Conservation (phyloP, 176 grass and related monocot species). For the Melocanna baccifera region DNA sequence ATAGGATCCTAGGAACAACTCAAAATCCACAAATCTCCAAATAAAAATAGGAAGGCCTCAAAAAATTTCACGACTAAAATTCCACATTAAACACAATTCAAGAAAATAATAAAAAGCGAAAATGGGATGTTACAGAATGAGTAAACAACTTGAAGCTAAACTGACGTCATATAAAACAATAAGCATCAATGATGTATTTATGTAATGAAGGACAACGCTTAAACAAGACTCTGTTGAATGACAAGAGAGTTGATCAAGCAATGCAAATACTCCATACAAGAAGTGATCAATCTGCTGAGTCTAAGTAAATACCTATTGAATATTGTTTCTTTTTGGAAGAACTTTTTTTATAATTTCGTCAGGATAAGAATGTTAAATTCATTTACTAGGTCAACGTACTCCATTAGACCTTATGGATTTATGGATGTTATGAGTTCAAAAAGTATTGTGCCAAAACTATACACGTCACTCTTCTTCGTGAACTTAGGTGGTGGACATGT, state of each 20-base stretch:
- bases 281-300: not conserved
- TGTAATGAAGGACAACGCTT: too few species aligned
- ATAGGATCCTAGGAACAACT: too few species aligned
- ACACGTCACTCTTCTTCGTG: slow-evolving; percentile 94
- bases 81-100: too few species aligned
- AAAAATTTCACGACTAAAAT: too few species aligned
- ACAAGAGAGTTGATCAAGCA: not conserved
- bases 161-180: too few species aligned
- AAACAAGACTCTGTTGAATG: not conserved
- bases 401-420: slow-evolving; percentile 91
- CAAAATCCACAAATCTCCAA: too few species aligned
- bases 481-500: slow-evolving; percentile 90
- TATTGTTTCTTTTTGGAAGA: not conserved
- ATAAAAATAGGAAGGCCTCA: too few species aligned
- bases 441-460: slow-evolving; percentile 93
- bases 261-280: not conserved
- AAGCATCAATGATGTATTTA: too few species aligned
- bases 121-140: too few species aligned
- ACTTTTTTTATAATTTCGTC: not conserved
- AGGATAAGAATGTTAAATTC: not conserved
- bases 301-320: not conserved
- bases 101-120: too few species aligned
- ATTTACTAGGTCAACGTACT: slow-evolving; percentile 96
- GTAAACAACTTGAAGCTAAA: too few species aligned
- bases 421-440: slow-evolving; percentile 95